Evolutionary conservation across 495 filamentous ascomycete genomes (phyloP).

Genomic region (Hypoxylon cercidicola): DNA sequence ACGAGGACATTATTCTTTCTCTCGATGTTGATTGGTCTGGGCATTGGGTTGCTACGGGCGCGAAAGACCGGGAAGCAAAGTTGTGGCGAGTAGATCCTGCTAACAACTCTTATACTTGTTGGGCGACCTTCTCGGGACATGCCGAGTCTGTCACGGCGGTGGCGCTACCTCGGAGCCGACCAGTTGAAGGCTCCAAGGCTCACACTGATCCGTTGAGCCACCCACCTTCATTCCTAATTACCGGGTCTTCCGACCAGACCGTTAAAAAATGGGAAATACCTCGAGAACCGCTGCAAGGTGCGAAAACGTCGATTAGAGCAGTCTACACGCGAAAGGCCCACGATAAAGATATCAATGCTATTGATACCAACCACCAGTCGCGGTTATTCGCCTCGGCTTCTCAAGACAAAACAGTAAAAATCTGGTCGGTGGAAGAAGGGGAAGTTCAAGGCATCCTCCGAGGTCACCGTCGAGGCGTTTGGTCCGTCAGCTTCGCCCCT

Average conservation of each 20-base stretch:
- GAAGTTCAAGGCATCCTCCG: slow-evolving; percentile 87
- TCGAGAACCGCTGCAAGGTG: slow-evolving; percentile 53
- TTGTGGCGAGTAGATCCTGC: slow-evolving; percentile 89
- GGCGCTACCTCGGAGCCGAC: slow-evolving; percentile 74
- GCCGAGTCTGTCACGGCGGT: slow-evolving; percentile 96
- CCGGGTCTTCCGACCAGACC: slow-evolving; percentile 93
- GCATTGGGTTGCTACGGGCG: slow-evolving; percentile 93
- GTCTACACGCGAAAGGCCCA: slow-evolving; percentile 91
- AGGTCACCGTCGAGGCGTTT: slow-evolving; percentile 93
- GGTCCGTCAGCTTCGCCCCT: slow-evolving; percentile 91
- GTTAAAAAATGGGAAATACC: slow-evolving; percentile 89
- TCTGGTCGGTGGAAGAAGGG: slow-evolving; percentile 91
- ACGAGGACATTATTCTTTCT: slow-evolving; percentile 95
- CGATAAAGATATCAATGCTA: slow-evolving; percentile 98
- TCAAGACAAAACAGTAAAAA: slow-evolving; percentile 95
- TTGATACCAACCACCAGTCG: slow-evolving; percentile 77
- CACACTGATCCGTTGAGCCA: slow-evolving; percentile 74
- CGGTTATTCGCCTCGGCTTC: slow-evolving; percentile 91
- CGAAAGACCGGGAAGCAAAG: slow-evolving; percentile 94
- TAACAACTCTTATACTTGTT: slow-evolving; percentile 77
- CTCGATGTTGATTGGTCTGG: slow-evolving; percentile 96
- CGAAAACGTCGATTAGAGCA: slow-evolving; percentile 62
- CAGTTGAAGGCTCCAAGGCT: slow-evolving; percentile 71
- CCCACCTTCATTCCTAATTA: slow-evolving; percentile 84
- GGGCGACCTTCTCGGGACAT: slow-evolving; percentile 86